phyloP scores from a whole-genome alignment of 768 basidiomycete species.

The Butyriboletus loyo region DNA sequence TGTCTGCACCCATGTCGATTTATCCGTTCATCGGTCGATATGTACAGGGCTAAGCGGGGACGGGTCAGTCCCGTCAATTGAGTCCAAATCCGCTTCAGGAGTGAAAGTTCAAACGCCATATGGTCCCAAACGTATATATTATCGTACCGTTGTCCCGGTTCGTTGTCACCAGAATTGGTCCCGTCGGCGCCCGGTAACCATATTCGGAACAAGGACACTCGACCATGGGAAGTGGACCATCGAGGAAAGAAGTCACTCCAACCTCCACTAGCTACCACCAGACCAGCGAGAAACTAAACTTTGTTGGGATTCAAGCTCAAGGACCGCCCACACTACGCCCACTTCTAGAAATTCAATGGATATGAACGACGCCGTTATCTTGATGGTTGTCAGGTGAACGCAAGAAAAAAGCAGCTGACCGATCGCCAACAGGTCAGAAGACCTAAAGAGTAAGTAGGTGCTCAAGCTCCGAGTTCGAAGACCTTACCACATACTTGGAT shows the following conservation, averaged over 20 bases:
- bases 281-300: neutral
- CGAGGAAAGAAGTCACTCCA: conserved; percentile 5
- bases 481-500: too few species aligned
- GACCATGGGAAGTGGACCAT: conserved; percentile 3
- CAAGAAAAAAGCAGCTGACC: neutral
- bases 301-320: neutral
- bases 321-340: neutral
- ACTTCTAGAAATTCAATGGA: neutral
- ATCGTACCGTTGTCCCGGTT: conserved; percentile 23
- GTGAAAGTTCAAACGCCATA: conserved; percentile 2
- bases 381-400: conserved; percentile 25
- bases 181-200: conserved; percentile 6
- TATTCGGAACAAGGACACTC: conserved; percentile 17
- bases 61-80: neutral
- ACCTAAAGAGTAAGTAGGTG: too few species aligned
- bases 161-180: conserved; percentile 10
- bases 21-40: neutral
- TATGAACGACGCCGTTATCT: neutral
- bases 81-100: conserved; percentile 2
- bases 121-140: conserved; percentile 12
- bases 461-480: neutral
- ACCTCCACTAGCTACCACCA: neutral
- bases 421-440: conserved; percentile 6
- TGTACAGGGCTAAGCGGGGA: conserved; percentile 5
- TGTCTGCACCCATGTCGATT: neutral